A percentile compares a stretch with the other conserved stretches of the same genome.
Conservation (phyloP, 2,329 filamentous ascomycete species). For the Epichloe uncinata region DNA sequence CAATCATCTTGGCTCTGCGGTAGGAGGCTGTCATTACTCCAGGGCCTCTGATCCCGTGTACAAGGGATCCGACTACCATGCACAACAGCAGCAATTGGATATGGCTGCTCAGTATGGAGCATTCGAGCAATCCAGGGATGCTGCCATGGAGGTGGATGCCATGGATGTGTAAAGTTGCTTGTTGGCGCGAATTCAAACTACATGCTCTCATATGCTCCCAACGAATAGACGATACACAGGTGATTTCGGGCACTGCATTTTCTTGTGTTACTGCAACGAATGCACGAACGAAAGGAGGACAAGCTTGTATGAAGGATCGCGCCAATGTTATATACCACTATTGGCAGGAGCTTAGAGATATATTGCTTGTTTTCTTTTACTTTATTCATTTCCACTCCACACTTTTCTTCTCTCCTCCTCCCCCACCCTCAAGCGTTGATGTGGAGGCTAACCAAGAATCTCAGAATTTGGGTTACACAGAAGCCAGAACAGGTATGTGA, state of each 20-base stretch:
- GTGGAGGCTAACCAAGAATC: conserved; percentile 2
- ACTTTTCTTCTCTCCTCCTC: neutral
- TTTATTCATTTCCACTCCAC: neutral
- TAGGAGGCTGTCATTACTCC: conserved; percentile 31
- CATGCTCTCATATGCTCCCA: neutral
- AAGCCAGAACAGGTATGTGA: conserved; percentile 2
- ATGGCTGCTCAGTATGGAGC: conserved; percentile 60
- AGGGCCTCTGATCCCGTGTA: conserved; percentile 60
- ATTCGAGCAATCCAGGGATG: conserved; percentile 33
- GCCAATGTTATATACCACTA: neutral
- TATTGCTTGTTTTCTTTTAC: neutral
- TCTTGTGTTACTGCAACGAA: neutral
- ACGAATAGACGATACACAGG: neutral
- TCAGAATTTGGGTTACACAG: conserved; percentile 1
- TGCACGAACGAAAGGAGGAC: neutral
- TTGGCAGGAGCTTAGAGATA: neutral
- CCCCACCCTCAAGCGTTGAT: neutral
- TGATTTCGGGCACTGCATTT: neutral
- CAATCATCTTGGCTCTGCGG: conserved; percentile 28
- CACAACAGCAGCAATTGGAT: conserved; percentile 36
- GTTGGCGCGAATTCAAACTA: neutral
- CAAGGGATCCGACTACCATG: conserved; percentile 29
- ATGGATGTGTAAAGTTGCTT: conserved; percentile 28
- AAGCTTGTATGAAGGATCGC: neutral
- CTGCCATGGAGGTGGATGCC: conserved; percentile 31